Evolutionary conservation across 257 asterid species (phyloP).

Genomic region (Anisodus acutangulus): DNA sequence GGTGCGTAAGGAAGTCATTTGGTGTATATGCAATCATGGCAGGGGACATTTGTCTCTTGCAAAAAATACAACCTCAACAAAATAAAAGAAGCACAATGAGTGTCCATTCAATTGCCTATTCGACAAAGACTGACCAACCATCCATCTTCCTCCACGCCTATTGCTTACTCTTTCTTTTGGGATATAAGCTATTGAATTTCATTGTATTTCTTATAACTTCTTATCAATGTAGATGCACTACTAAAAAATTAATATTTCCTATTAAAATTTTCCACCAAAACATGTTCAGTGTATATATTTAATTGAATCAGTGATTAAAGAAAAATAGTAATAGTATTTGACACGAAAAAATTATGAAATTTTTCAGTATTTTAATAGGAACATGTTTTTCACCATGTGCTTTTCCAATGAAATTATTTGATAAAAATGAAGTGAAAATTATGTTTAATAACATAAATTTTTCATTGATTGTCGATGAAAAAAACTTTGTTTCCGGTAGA

Average conservation of each 20-base stretch:
- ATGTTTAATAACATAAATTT: too few relatives aligned
- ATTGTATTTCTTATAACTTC: not conserved
- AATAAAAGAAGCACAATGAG: conserved; percentile 15
- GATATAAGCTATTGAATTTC: not conserved
- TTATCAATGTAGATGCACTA: not conserved
- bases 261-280: too few relatives aligned
- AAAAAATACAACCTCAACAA: conserved; percentile 22
- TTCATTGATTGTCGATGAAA: too few relatives aligned
- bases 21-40: not conserved
- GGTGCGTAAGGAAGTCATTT: not conserved
- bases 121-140: not conserved
- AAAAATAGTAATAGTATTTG: too few relatives aligned
- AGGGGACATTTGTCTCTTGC: not conserved
- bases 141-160: conserved; percentile 8
- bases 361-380: too few relatives aligned
- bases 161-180: not conserved
- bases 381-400: too few relatives aligned
- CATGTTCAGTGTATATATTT: too few relatives aligned
- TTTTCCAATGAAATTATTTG: too few relatives aligned
- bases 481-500: not conserved
- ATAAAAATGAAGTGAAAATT: too few relatives aligned
- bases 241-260: too few relatives aligned
- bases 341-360: too few relatives aligned
- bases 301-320: too few relatives aligned
- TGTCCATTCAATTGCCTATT: conserved; percentile 2